Conservation (phyloP, 2,329 filamentous ascomycete genomes). For the Ophiocordyceps camponoti-leonardi region DNA sequence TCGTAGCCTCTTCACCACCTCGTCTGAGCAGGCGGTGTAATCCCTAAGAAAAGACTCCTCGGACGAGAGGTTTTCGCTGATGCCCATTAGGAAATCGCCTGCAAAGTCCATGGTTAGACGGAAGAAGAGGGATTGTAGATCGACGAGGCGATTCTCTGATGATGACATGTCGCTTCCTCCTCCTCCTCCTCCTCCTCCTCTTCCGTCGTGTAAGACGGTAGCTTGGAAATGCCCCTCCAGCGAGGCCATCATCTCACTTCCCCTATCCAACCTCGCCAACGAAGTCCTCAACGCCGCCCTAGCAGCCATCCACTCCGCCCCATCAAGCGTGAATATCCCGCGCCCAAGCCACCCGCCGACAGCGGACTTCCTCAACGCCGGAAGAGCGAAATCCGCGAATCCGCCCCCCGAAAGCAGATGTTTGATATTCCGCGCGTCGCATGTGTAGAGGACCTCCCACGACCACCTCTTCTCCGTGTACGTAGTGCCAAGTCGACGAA, state of each 20-base stretch:
- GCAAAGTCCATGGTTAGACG: conserved; percentile 27
- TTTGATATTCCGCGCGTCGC: conserved; percentile 35
- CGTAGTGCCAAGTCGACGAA: conserved; percentile 13
- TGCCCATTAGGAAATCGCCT: conserved; percentile 29
- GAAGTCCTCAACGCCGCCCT: conserved; percentile 16
- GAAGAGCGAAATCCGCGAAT: conserved; percentile 31
- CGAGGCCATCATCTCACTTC: conserved; percentile 9
- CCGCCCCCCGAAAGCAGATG: conserved; percentile 30
- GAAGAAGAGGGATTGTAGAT: conserved; percentile 29
- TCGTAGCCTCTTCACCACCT: conserved; percentile 14
- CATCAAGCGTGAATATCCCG: conserved; percentile 32
- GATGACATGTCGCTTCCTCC: no score
- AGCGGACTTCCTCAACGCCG: conserved; percentile 15
- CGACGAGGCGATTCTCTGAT: no score
- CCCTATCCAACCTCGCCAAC: conserved; percentile 15
- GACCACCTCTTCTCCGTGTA: conserved; percentile 15
- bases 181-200: conserved; percentile 1
- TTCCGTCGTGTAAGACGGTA: conserved; percentile 14
- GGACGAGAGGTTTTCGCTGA: not conserved
- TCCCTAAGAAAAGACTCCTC: conserved; percentile 17
- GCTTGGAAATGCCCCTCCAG: conserved; percentile 17
- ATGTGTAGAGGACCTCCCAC: conserved; percentile 16
- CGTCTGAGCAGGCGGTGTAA: conserved; percentile 15
- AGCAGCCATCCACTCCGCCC: conserved; percentile 26
- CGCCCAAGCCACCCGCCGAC: conserved; percentile 22